Conservation (phyloP, 1,139 yeast species). For the Diutina rugosa region DNA sequence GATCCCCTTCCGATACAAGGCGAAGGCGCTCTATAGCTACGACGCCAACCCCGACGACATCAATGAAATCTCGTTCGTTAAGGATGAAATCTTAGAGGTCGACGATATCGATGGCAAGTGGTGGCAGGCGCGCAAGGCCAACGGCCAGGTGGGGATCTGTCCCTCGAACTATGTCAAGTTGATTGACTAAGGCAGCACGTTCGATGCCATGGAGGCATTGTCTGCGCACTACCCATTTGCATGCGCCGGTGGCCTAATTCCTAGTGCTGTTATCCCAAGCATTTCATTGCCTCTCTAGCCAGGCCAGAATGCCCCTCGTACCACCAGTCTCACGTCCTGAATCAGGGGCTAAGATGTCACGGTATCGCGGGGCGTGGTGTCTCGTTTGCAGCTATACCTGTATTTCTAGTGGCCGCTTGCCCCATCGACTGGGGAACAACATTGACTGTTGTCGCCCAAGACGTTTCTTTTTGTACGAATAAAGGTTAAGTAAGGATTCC, state of each 20-base stretch:
- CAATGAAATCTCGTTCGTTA: slow-evolving; percentile 80
- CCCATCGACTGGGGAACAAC: neutral
- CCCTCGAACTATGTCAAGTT: slow-evolving; percentile 89
- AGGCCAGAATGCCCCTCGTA: neutral
- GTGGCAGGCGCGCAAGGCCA: slow-evolving; percentile 93
- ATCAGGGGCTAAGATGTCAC: too few relatives aligned
- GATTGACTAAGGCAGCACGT: slow-evolving; percentile 11
- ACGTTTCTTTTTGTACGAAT: neutral
- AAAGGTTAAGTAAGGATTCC: neutral
- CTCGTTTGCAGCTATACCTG: neutral
- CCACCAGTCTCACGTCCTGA: neutral
- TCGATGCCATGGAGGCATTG: neutral
- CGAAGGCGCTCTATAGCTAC: slow-evolving; percentile 76
- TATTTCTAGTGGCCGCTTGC: neutral
- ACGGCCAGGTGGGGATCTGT: slow-evolving; percentile 92
- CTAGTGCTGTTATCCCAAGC: neutral
- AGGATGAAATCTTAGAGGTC: slow-evolving; percentile 83
- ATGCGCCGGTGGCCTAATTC: neutral
- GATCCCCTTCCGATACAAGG: slow-evolving; percentile 66
- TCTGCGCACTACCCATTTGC: neutral
- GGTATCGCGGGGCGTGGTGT: neutral
- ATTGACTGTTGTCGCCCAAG: neutral
- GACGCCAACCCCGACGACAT: slow-evolving; percentile 92
- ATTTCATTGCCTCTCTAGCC: neutral
- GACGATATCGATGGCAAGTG: slow-evolving; percentile 93